A percentile compares a stretch with the other conserved stretches of the same genome.
Conservation (phyloP, 1,139 yeast species). For the Nakaseomyces bracarensis region DNA sequence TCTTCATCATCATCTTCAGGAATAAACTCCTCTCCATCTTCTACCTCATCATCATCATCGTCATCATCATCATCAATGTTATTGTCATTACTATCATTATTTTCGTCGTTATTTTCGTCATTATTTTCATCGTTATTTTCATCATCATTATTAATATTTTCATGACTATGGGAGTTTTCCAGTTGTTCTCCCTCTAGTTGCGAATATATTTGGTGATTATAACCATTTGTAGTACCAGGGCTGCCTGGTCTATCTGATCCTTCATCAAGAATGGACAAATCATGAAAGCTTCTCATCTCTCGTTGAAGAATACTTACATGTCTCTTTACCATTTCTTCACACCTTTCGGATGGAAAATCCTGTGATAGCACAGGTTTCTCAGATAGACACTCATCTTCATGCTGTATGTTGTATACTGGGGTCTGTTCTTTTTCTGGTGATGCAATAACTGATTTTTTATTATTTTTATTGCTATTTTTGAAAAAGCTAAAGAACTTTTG, state of each 20-base stretch:
- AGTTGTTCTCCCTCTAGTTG: neutral
- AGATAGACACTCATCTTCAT: neutral
- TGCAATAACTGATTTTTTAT: neutral
- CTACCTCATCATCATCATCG: slow-evolving; percentile 11
- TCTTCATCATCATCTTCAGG: slow-evolving; percentile 14
- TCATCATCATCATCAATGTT: slow-evolving; percentile 8
- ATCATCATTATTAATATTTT: no score
- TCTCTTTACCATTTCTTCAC: slow-evolving; percentile 8
- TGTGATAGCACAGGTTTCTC: neutral
- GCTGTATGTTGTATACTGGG: neutral
- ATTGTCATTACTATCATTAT: slow-evolving; percentile 6
- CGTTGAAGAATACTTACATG: slow-evolving; percentile 8
- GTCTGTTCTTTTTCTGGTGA: neutral
- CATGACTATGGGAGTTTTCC: no score
- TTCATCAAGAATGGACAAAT: neutral
- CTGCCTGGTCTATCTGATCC: neutral
- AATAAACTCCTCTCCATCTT: slow-evolving; percentile 12
- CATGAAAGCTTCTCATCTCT: slow-evolving; percentile 6
- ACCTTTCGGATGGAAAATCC: slow-evolving; percentile 5
- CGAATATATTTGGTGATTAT: no score
- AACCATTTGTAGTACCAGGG: neutral
- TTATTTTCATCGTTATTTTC: no score
- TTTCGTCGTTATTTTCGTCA: no score
- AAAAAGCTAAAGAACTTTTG: neutral
- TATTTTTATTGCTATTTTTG: neutral